phyloP scores from a whole-genome alignment of 768 basidiomycete species.

The Boletellus emodensis region DNA sequence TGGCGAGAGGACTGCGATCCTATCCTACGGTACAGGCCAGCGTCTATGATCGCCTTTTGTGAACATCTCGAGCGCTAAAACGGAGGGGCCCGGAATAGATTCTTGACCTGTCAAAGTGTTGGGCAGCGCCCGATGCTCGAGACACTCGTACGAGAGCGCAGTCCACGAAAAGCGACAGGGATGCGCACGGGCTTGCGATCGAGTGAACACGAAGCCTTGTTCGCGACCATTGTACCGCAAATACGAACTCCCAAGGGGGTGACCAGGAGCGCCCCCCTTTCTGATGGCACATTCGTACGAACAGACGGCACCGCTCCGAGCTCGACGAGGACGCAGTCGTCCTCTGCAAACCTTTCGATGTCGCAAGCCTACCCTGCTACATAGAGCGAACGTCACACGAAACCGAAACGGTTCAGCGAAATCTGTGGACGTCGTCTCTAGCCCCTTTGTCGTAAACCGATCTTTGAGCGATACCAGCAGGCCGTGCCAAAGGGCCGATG shows the following conservation, averaged over 20 bases:
- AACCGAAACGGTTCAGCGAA: no score
- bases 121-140: constrained; percentile 63
- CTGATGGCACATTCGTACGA: constrained; percentile 73
- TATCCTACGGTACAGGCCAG: constrained; percentile 53
- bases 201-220: not conserved
- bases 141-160: constrained; percentile 66
- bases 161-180: constrained; percentile 62
- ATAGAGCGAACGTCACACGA: constrained; percentile 31
- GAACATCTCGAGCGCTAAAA: constrained; percentile 56
- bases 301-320: constrained; percentile 72
- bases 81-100: constrained; percentile 66
- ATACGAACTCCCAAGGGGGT: constrained; percentile 50
- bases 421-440: constrained; percentile 41
- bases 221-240: not conserved
- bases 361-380: constrained; percentile 40
- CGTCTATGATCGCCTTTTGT: constrained; percentile 37
- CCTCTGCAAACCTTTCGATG: constrained; percentile 53
- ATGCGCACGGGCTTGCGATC: constrained; percentile 62
- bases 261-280: constrained; percentile 70
- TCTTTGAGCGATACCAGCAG: constrained; percentile 42
- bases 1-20: constrained; percentile 57
- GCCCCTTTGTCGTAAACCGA: constrained; percentile 56
- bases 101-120: constrained; percentile 74
- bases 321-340: constrained; percentile 61
- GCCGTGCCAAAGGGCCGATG: constrained; percentile 45